These are phyloP conservation scores for Tetratostichococcus sp. DNA, from an alignment of 139 green algal genomes.

Conservation along the genomic window DNA sequence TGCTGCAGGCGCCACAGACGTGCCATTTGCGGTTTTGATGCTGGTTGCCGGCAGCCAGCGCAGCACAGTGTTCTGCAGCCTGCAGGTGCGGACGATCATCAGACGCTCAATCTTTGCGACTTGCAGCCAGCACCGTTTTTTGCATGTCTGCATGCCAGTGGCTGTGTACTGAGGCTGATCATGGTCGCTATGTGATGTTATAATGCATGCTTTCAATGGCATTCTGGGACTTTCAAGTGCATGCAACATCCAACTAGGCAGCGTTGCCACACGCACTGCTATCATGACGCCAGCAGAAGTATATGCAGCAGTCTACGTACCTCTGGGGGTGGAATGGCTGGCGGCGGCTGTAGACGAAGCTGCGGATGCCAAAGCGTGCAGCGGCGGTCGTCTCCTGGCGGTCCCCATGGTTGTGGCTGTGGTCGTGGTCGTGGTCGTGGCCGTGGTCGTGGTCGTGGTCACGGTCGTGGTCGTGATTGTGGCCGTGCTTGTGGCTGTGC, in stretches of 20 bases:
- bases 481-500: slow-evolving; percentile 19
- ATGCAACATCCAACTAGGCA: no score
- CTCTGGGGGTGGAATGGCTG: slow-evolving; percentile 85
- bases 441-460: background rate
- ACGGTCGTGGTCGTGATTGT: slow-evolving; percentile 4
- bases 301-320: no score
- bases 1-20: slow-evolving; percentile 17
- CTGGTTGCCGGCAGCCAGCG: slow-evolving; percentile 78
- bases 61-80: slow-evolving; percentile 77
- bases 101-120: background rate
- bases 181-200: no score
- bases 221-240: no score
- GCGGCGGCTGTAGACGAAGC: slow-evolving; percentile 83
- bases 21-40: slow-evolving; percentile 63
- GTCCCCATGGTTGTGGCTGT: slow-evolving; percentile 24
- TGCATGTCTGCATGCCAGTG: no score
- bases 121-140: no score
- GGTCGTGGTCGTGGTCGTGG: background rate
- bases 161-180: no score
- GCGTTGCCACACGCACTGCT: no score
- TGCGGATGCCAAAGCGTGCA: slow-evolving; percentile 78
- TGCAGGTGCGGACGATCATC: slow-evolving; percentile 20
- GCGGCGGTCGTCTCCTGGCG: slow-evolving; percentile 54
- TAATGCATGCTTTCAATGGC: no score
- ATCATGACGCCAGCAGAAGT: no score